A percentile compares a stretch with the other conserved stretches of the same genome.
Evolutionary conservation across 1,284 basidiomycete species (phyloP).

Genomic region (Vanrija sp.): DNA sequence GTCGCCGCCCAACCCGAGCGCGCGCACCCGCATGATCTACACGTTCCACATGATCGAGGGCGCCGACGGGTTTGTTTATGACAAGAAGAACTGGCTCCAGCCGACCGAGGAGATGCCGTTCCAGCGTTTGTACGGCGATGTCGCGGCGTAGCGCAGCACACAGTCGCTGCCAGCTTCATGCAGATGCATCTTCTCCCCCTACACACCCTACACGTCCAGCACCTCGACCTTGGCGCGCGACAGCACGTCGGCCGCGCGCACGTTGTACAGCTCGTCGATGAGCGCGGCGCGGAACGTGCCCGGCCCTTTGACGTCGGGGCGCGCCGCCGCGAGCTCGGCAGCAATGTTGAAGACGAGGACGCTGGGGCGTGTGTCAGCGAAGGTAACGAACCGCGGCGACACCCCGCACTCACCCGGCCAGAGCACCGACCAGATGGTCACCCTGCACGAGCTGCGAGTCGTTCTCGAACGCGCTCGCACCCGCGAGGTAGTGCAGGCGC

Average conservation of each 20-base stretch:
- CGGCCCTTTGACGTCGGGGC: constrained; percentile 69
- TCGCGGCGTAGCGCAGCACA: neutral
- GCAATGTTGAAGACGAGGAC: constrained; percentile 78
- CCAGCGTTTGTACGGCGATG: constrained; percentile 5
- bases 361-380: constrained; percentile 49
- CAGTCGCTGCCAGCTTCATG: neutral
- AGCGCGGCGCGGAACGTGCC: constrained; percentile 83
- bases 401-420: constrained; percentile 63
- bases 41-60: constrained; percentile 75
- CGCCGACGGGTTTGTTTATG: constrained; percentile 37
- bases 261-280: constrained; percentile 71
- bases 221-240: constrained; percentile 55
- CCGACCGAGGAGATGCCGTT: constrained; percentile 78
- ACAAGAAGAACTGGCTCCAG: constrained; percentile 59
- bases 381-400: no score
- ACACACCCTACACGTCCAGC: neutral
- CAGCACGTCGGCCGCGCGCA: constrained; percentile 59
- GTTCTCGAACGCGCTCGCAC: constrained; percentile 17
- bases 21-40: constrained; percentile 77
- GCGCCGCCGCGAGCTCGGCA: constrained; percentile 70
- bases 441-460: constrained; percentile 57
- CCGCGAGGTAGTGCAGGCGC: constrained; percentile 43
- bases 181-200: neutral
- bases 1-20: constrained; percentile 68
- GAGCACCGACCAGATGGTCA: constrained; percentile 68